Conservation (phyloP, 2,329 filamentous ascomycete species). For the Pseudogymnoascus sp. region DNA sequence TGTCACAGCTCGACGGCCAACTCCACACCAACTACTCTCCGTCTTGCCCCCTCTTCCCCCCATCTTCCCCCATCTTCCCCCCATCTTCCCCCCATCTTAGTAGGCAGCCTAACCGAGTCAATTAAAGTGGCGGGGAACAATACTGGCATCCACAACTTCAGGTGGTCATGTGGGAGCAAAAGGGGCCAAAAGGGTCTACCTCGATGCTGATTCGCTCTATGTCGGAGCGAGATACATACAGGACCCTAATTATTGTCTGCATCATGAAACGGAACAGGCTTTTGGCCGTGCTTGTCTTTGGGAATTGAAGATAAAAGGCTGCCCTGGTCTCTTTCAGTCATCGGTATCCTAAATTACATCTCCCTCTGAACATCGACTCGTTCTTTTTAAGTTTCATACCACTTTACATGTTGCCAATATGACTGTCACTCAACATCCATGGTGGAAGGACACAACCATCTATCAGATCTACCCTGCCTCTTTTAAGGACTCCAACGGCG, state of each 20-base stretch:
- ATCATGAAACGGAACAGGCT: neutral
- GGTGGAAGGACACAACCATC: conserved; percentile 36
- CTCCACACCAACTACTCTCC: neutral
- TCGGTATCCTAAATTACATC: neutral
- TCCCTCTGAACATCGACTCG: neutral
- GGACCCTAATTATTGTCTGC: neutral
- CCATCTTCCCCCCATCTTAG: neutral
- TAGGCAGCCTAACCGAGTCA: neutral
- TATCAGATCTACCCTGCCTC: conserved; percentile 55
- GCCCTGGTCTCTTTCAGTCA: neutral
- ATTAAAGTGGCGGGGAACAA: neutral
- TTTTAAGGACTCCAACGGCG: conserved; percentile 48
- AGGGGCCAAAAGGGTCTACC: neutral
- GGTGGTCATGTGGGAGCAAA: neutral
- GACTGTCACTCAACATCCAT: conserved; percentile 15
- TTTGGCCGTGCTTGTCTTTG: neutral
- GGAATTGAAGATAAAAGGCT: neutral
- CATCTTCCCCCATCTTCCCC: neutral
- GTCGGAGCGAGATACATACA: neutral
- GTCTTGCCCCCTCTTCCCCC: neutral
- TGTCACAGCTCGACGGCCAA: neutral
- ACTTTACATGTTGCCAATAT: neutral
- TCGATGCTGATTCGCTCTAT: neutral
- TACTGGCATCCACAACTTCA: neutral
- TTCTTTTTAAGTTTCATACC: neutral